Percentiles rank a stretch among this genome's conserved stretches.
These are phyloP conservation scores for Didymella exigua DNA, from an alignment of 2,329 filamentous ascomycete genomes.

Conservation along the genomic window DNA sequence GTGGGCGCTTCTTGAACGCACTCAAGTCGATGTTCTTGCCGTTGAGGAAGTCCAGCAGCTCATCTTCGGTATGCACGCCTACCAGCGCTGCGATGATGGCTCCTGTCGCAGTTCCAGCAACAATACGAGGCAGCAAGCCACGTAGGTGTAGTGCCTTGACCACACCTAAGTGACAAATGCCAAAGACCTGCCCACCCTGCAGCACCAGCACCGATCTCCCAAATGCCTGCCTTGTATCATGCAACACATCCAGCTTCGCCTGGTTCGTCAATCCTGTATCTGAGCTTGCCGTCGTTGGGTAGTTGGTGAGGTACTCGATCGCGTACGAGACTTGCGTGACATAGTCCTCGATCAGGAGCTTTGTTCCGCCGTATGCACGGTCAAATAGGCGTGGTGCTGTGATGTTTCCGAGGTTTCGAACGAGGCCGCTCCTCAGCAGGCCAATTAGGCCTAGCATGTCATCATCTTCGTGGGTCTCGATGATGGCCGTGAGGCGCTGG, in stretches of 20 bases:
- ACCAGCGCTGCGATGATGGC: slow-evolving; percentile 89
- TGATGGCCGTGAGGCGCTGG: slow-evolving; percentile 73
- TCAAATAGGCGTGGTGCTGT: slow-evolving; percentile 82
- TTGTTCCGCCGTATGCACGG: slow-evolving; percentile 84
- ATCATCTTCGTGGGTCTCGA: slow-evolving; percentile 69
- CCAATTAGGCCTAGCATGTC: slow-evolving; percentile 79
- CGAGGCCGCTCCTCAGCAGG: slow-evolving; percentile 74
- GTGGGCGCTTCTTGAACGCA: slow-evolving; percentile 66
- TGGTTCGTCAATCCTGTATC: slow-evolving; percentile 67
- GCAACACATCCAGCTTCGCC: slow-evolving; percentile 82
- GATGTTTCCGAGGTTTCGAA: slow-evolving; percentile 92
- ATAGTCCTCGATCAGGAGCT: slow-evolving; percentile 89
- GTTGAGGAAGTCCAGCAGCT: slow-evolving; percentile 75
- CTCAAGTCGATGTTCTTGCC: slow-evolving; percentile 82
- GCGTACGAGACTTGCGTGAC: slow-evolving; percentile 82
- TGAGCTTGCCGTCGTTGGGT: slow-evolving; percentile 62
- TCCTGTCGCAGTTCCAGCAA: slow-evolving; percentile 88
- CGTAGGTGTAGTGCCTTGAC: slow-evolving; percentile 84
- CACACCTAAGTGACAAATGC: slow-evolving; percentile 86
- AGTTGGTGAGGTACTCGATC: slow-evolving; percentile 73
- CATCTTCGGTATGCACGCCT: slow-evolving; percentile 83
- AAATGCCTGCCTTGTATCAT: slow-evolving; percentile 86
- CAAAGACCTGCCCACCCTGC: slow-evolving; percentile 90
- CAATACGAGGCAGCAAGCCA: slow-evolving; percentile 83
- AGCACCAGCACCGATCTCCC: slow-evolving; percentile 84